Base-by-base conservation (phyloP, 2,329 filamentous ascomycete species). In the Hypomyces perniciosus region DNA sequence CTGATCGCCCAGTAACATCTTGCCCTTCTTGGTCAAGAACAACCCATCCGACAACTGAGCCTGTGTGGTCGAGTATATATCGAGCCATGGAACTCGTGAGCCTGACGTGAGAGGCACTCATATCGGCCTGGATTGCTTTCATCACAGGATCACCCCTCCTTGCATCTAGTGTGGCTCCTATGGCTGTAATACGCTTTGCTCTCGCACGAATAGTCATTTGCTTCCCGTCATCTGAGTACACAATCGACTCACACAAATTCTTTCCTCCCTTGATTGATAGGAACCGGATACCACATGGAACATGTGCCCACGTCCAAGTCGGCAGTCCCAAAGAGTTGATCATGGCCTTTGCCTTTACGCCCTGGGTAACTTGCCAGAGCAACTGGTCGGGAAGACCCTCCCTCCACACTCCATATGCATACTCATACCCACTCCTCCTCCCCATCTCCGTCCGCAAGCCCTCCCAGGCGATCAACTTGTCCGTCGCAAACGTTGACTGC, bases 341-440 rank as follows among this genome's bases (percentile, higher is more conserved):
- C 26, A 48, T 35, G 12, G 33, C 38, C 5, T 13, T 8, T n/a
- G 40, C 50, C 8, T 42, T 30, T 31, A 44, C 45, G 13, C 43
- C 27, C 13, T 43, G 33, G 2, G 49, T 50, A 4, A 54, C 54
- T 33, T 57, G 55, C 55, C 55, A 57, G 33, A 57, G 46, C 12
- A 57, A 26, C 39, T 57, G 55, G 37, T 57, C 49, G 2, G 55
- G 55, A 29, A 57, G 48, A 46, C 44, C 44, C 34, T 55, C 55
- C 27, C 39, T 50, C 55, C 55, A 57, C 8, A 57, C 42, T 5
- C 55, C 55, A 49, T 41, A 45, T 4, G 46, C 35, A 39, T 55
- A 57, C 31, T 45, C 45, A 12, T 51, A 49, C 4, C 51, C 50
- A n/a, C 35, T 48, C 8, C 33, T 55, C 26, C 40, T 53, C 29